Base-by-base conservation (phyloP, 352 stramenopile species). In the Lagenidium sp. region DNA sequence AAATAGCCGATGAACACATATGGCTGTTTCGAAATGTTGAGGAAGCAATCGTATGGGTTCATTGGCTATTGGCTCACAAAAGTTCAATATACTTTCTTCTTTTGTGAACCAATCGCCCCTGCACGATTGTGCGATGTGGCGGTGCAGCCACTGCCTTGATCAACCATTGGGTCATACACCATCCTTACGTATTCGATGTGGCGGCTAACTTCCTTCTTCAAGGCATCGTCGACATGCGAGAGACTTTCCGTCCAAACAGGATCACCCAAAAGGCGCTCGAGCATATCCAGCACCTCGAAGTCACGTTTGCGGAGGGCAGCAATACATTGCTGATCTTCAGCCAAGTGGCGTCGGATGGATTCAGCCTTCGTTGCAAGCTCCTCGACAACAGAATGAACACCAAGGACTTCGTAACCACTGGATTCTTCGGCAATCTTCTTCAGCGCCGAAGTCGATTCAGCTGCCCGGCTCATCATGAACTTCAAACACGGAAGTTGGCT, bases 401-500 rank as follows among this genome's bases (percentile, higher is more conserved):
- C 74, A 7, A 87, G 54, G 4, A 63, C 57, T 13, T 66, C 62
- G 36, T 85, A 83, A 8, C 57, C 64, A 8, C 67, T 50, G 1
- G 64, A 63, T 53, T 92, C 69, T 11, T 56, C 40, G 23, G 49
- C 41, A 31, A 71, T 41, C 34, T 73, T 60, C 13, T 57, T 38
- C 34, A 81, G 23, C 28, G 83, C 47, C 2, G 50, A 25, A 24
- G 75, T 49, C 4, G 67, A 63, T 26, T 86, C 64, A 23, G 67
- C 49, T 1, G 82, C 67, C 5, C 79, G 68, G 7, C 63, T 67
- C 55, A 73, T 69, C 69, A 88, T 89, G 41, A 89, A 89, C 51
- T 87, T 81, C 10, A 88, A 56, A 34, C 79, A 92, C 18, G 74
- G 76, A 38, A 85, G 41, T 32, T 92, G 68, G 41, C 76, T 84